These are phyloP conservation scores for Aspergillus pseudoglaucus DNA, from an alignment of 2,329 filamentous ascomycete species.

Conservation along the genomic window DNA sequence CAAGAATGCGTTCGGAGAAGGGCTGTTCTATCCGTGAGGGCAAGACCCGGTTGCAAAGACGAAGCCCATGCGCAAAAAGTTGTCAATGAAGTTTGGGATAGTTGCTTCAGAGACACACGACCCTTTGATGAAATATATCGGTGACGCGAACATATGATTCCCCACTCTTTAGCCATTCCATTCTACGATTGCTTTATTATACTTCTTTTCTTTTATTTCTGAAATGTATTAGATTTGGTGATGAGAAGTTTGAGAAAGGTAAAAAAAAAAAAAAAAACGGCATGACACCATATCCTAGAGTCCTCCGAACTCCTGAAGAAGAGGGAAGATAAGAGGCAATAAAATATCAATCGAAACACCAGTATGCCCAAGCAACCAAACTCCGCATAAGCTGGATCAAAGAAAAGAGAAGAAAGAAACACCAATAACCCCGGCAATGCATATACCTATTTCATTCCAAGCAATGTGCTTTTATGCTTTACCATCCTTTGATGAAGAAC, in stretches of 20 bases:
- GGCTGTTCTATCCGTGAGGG: constrained; percentile 72
- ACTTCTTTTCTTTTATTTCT: neutral
- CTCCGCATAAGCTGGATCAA: constrained; percentile 8
- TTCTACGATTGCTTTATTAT: neutral
- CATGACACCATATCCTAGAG: neutral
- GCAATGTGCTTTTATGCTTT: constrained; percentile 16
- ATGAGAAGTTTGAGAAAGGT: neutral
- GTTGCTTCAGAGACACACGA: constrained; percentile 86
- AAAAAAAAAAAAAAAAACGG: neutral
- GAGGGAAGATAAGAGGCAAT: constrained; percentile 8
- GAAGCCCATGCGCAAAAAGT: constrained; percentile 79
- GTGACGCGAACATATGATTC: constrained; percentile 15
- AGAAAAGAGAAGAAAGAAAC: constrained; percentile 4
- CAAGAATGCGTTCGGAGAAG: constrained; percentile 83
- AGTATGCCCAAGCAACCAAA: constrained; percentile 6
- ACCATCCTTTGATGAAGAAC: constrained; percentile 28
- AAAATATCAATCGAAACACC: neutral
- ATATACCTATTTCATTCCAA: constrained; percentile 14
- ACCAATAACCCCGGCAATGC: constrained; percentile 1
- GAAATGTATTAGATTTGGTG: neutral
- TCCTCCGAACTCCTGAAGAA: neutral
- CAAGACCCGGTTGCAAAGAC: constrained; percentile 73
- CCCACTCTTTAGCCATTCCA: neutral
- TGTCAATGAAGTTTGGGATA: constrained; percentile 98
- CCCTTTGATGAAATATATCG: constrained; percentile 97